phyloP scores from a whole-genome alignment of 352 stramenopile species.

The Phytophthora nicotianae region DNA sequence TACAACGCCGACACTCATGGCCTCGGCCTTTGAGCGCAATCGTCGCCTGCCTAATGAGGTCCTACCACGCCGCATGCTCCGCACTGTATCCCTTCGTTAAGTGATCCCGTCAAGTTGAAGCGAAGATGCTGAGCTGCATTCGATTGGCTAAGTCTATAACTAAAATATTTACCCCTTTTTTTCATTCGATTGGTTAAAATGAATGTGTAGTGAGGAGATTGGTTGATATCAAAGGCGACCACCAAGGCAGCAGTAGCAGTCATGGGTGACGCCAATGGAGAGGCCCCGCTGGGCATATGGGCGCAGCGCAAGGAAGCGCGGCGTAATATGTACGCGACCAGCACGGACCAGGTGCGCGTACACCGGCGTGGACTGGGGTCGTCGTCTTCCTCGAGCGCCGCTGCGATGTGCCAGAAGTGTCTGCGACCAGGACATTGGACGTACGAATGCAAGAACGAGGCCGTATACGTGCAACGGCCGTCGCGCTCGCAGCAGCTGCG shows the following conservation, averaged over 20 bases:
- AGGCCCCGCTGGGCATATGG: slow-evolving; percentile 67
- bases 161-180: no score
- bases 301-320: slow-evolving; percentile 74
- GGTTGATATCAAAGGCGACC: not conserved
- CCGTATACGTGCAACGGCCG: slow-evolving; percentile 77
- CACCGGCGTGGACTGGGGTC: slow-evolving; percentile 45
- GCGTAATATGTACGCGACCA: slow-evolving; percentile 86
- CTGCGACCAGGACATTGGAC: slow-evolving; percentile 81
- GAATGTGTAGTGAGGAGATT: not conserved
- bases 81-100: slow-evolving; percentile 1
- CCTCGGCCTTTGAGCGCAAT: slow-evolving; percentile 43
- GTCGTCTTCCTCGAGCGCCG: slow-evolving; percentile 22
- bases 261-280: slow-evolving; percentile 41
- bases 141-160: no score
- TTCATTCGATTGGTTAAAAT: not conserved
- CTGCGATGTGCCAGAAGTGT: slow-evolving; percentile 85
- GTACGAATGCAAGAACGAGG: slow-evolving; percentile 89
- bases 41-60: slow-evolving; percentile 22
- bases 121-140: not conserved
- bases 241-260: not conserved
- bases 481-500: slow-evolving; percentile 81
- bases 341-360: slow-evolving; percentile 72
- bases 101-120: not conserved
- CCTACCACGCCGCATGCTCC: slow-evolving; percentile 16
- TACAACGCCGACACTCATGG: slow-evolving; percentile 47